phyloP scores from a whole-genome alignment of 2,329 filamentous ascomycete species.

The Huntiella bhutanensis region DNA sequence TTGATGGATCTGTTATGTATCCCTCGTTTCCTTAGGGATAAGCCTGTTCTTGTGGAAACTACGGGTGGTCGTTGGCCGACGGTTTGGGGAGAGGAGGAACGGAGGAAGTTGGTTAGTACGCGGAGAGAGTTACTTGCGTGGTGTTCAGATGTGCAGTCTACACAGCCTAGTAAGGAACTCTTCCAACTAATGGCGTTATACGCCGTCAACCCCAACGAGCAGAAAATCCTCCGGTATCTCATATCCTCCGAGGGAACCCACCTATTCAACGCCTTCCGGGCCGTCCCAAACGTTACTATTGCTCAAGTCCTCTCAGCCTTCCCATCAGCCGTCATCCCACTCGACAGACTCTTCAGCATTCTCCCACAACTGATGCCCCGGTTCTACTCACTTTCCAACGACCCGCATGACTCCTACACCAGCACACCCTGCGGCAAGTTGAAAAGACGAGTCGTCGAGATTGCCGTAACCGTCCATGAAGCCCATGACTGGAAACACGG shows the following conservation, averaged over 20 bases:
- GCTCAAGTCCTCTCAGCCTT: slow-evolving; percentile 79
- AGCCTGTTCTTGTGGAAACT: slow-evolving; percentile 62
- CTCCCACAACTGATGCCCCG: slow-evolving; percentile 86
- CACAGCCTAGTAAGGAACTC: slow-evolving; percentile 73
- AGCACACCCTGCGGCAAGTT: slow-evolving; percentile 35
- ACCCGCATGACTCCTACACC: slow-evolving; percentile 61
- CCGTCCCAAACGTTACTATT: slow-evolving; percentile 68
- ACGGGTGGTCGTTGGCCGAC: slow-evolving; percentile 78
- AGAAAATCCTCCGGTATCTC: slow-evolving; percentile 72
- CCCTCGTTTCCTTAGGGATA: slow-evolving; percentile 66
- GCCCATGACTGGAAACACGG: slow-evolving; percentile 58
- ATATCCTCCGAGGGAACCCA: slow-evolving; percentile 81
- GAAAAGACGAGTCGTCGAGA: slow-evolving; percentile 67
- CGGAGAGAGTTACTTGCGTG: slow-evolving; percentile 83
- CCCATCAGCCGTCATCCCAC: slow-evolving; percentile 72
- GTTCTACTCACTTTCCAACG: slow-evolving; percentile 95
- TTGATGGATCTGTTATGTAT: slow-evolving; percentile 67
- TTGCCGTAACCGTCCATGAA: slow-evolving; percentile 93
- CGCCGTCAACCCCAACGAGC: slow-evolving; percentile 61
- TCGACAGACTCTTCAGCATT: slow-evolving; percentile 62
- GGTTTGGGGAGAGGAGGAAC: slow-evolving; percentile 83
- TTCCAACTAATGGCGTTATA: slow-evolving; percentile 75
- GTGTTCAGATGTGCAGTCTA: slow-evolving; percentile 87
- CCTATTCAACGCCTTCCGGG: slow-evolving; percentile 84
- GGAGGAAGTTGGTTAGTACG: slow-evolving; percentile 75